These are phyloP conservation scores for Coemansia sp. DNA, from an alignment of 192 early-diverging fungal species.

Conservation along the genomic window DNA sequence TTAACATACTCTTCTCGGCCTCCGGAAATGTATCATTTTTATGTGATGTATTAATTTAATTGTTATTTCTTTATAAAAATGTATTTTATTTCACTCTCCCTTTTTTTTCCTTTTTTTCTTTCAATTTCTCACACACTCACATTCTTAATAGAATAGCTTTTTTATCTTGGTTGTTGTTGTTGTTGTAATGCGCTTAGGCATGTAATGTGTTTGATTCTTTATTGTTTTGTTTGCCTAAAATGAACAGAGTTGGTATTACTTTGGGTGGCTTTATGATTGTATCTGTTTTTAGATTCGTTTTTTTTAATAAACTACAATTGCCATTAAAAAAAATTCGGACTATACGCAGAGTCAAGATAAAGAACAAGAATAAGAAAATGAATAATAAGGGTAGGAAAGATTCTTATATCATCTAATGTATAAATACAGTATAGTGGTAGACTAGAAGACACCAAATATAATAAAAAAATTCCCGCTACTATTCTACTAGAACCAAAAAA, in stretches of 20 bases:
- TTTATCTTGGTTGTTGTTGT: too few relatives aligned
- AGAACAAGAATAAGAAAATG: not conserved
- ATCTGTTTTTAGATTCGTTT: not conserved
- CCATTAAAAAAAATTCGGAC: not conserved
- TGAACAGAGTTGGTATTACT: not conserved
- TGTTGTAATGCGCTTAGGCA: not conserved
- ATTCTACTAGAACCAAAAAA: too few relatives aligned
- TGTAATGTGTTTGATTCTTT: not conserved
- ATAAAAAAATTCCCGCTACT: too few relatives aligned
- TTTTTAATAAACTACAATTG: not conserved
- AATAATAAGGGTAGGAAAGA: not conserved
- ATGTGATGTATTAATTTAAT: constrained; percentile 4
- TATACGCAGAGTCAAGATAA: not conserved
- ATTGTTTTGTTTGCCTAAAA: not conserved
- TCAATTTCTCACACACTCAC: not conserved
- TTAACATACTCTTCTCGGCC: too few relatives aligned
- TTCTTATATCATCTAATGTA: too few relatives aligned
- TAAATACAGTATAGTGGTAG: too few relatives aligned
- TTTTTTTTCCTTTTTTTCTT: too few relatives aligned
- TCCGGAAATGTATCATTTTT: too few relatives aligned
- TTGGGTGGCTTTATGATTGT: not conserved
- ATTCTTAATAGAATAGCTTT: not conserved
- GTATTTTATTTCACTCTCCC: not conserved
- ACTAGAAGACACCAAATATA: too few relatives aligned
- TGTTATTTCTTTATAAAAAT: not conserved